Evolutionary conservation across 257 asterid species (phyloP).

Genomic region (Solanum chiquidenum): DNA sequence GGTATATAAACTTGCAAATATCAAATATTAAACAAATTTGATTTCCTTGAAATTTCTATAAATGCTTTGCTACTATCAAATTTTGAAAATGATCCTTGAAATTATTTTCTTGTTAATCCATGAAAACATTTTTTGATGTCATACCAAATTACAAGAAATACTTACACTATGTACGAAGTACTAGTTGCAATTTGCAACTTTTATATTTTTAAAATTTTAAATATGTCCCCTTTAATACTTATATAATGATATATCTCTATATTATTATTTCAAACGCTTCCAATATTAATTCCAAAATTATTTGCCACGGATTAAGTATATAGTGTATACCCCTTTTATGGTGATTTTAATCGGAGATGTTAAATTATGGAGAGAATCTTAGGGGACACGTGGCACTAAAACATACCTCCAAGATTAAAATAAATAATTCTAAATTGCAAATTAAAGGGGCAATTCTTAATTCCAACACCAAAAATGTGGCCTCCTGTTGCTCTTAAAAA

Average conservation of each 20-base stretch:
- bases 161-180: not conserved
- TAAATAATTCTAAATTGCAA: not conserved
- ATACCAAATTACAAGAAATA: not conserved
- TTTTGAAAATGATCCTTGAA: not conserved
- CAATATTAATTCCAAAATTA: not conserved
- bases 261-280: not conserved
- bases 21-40: no score
- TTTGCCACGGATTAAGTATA: not conserved
- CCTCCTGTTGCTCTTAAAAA: conserved; percentile 17
- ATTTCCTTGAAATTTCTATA: no score
- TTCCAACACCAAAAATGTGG: conserved; percentile 22
- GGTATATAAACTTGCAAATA: not conserved
- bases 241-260: not conserved
- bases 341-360: not conserved
- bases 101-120: not conserved
- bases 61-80: not conserved
- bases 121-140: not conserved
- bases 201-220: no score
- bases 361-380: not conserved
- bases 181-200: not conserved
- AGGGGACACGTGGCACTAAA: not conserved
- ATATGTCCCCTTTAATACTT: not conserved
- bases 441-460: not conserved
- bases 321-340: not conserved
- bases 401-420: not conserved